phyloP scores from a whole-genome alignment of 1,139 yeast species.

The Scheffersomyces illinoinensis region DNA sequence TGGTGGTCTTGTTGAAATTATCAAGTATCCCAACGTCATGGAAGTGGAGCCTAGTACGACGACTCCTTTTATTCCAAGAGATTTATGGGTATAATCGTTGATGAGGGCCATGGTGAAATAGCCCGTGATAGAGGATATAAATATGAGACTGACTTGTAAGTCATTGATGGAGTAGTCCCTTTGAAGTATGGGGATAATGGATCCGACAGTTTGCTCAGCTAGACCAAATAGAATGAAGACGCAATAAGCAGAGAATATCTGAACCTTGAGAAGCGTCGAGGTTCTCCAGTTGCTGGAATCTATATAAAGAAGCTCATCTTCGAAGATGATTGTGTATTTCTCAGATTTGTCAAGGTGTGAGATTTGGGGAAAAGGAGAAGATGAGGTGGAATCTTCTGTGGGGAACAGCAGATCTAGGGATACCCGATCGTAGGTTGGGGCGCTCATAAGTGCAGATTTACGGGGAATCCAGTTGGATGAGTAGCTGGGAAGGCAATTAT shows the following conservation, averaged over 20 bases:
- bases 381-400: not conserved
- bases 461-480: not conserved
- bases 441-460: not conserved
- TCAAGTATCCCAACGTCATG: constrained; percentile 33
- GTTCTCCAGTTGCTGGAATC: constrained; percentile 44
- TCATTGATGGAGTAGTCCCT: constrained; percentile 47
- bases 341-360: not conserved
- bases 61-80: constrained; percentile 42
- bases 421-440: not conserved
- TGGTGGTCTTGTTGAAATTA: constrained; percentile 36
- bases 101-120: constrained; percentile 42
- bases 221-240: constrained; percentile 50
- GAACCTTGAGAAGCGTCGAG: constrained; percentile 35
- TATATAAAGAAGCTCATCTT: constrained; percentile 28
- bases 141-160: constrained; percentile 33
- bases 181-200: constrained; percentile 53
- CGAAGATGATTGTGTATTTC: constrained; percentile 19
- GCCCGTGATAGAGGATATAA: constrained; percentile 37
- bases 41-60: constrained; percentile 29
- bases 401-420: not conserved
- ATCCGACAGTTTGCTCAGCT: constrained; percentile 60
- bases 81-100: constrained; percentile 31
- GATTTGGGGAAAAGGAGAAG: not conserved
- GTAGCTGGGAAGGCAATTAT: not conserved
- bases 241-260: constrained; percentile 38